Evolutionary conservation across 1,284 basidiomycete species (phyloP).

Genomic region (Tilletia indica): DNA sequence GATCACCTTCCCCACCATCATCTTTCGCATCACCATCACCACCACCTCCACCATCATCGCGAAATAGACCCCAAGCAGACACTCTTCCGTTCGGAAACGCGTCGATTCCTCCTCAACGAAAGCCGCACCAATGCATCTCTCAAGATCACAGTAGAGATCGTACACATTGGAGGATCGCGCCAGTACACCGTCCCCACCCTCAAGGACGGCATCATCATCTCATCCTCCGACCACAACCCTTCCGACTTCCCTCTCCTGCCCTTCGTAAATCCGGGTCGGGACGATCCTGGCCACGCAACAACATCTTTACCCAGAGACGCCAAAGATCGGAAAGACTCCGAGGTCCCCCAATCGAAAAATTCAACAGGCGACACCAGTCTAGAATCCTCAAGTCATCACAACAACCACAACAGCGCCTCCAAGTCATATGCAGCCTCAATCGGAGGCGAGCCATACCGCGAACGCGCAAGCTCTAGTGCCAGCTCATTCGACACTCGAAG

Average conservation of each 20-base stretch:
- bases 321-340: conserved; percentile 6
- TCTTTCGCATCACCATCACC: conserved; percentile 32
- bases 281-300: neutral
- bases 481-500: conserved; percentile 14
- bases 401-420: neutral
- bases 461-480: conserved; percentile 9
- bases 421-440: conserved; percentile 4
- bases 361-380: too few relatives aligned
- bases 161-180: conserved; percentile 64
- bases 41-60: conserved; percentile 28
- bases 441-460: conserved; percentile 5
- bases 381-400: too few relatives aligned
- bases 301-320: neutral
- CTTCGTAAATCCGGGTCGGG: neutral
- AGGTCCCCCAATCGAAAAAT: neutral
- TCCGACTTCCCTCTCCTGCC: conserved; percentile 11
- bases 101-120: conserved; percentile 70
- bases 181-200: conserved; percentile 62
- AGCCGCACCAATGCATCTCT: conserved; percentile 77
- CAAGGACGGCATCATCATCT: conserved; percentile 12
- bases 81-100: conserved; percentile 59
- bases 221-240: neutral
- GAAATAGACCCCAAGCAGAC: conserved; percentile 17
- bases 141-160: conserved; percentile 67
- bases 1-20: conserved; percentile 36